Evolutionary conservation across 495 filamentous ascomycete species (phyloP), one percentile per base, ranked within the genome.

Genomic region (Penicillium pulvis): DNA sequence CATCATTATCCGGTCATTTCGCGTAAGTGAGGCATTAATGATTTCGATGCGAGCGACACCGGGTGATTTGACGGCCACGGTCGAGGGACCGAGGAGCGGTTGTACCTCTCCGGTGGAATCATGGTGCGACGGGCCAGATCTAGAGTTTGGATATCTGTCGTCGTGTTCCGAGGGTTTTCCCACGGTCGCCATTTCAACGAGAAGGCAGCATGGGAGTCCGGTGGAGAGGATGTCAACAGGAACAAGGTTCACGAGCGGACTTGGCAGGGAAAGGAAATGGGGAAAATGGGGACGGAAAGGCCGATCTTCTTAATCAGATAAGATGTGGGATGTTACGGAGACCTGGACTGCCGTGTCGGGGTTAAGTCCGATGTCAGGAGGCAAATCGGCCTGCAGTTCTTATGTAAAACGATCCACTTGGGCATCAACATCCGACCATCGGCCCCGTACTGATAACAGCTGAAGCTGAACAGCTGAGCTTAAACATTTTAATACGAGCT

Each of bases 1-100:
- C 30, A 59, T 53, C 19, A 35, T 23, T 6, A 49, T 54, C 28
- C 57, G 50, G 17, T 53, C 51, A 7, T 30, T 19, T 30, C 9
- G 24, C 1, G 57, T 59, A 4, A 59, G 33, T 2, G 41, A 42
- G 10, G 50, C 9, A 31, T 53, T 49, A 23, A 59, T 42, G 12
- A 36, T 28, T 33, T 59, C 50, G 33, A 59, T 59, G 6, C 57
- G 51, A n/a, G 51, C 57, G 11, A 53, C 51, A 17, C 57, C 57
- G 5, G 57, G 44, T 12, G 50, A 55, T 35, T 49, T 59, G 36
- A 31, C 54, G 26, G 28, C 31, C 19, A 46, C 10, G 7, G 17
- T 12, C 17, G 54, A 30, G 9, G 43, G 20, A 5, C 54, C 20
- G 3, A 56, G 33, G 14, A 56, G 54, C 7, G 54, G 54, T 28